Conservation (phyloP, 305 asterid species). For the Fraxinus sp. region DNA sequence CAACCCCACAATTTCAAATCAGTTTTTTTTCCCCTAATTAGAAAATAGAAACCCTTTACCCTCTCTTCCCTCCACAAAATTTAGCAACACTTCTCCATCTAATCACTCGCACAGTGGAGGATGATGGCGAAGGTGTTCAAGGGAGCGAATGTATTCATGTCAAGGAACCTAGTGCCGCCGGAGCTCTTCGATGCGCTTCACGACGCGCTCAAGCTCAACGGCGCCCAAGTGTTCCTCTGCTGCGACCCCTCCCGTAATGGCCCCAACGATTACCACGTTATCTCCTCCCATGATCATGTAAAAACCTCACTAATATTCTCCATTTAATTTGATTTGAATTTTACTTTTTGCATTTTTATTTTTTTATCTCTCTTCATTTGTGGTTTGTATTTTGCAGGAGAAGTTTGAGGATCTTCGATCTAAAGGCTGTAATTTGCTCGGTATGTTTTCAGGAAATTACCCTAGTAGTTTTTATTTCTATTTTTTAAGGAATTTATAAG, state of each 20-base stretch:
- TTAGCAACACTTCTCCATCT: not conserved
- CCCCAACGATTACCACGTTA: constrained; percentile 78
- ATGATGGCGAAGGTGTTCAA: constrained; percentile 69
- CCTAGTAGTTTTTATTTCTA: constrained; percentile 2
- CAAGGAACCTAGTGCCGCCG: constrained; percentile 85
- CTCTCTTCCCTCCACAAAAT: not conserved
- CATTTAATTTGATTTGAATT: not conserved
- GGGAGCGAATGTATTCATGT: constrained; percentile 72
- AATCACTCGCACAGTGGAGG: constrained; percentile 1
- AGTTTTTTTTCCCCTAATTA: not conserved
- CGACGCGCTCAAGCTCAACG: constrained; percentile 88
- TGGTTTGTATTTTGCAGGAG: constrained; percentile 52
- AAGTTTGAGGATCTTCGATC: constrained; percentile 76
- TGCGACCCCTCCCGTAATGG: constrained; percentile 87
- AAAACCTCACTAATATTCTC: not conserved
- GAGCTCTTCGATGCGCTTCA: constrained; percentile 87
- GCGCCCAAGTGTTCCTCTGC: constrained; percentile 81
- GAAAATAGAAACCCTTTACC: not conserved
- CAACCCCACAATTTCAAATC: not conserved
- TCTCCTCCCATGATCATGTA: constrained; percentile 76
- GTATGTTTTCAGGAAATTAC: constrained; percentile 32
- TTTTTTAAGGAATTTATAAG: not conserved
- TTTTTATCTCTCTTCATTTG: not conserved
- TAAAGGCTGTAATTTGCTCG: constrained; percentile 83
- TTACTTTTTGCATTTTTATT: not conserved